Evolutionary conservation across 768 basidiomycete species (phyloP).

Genomic region (Trametes punicea): DNA sequence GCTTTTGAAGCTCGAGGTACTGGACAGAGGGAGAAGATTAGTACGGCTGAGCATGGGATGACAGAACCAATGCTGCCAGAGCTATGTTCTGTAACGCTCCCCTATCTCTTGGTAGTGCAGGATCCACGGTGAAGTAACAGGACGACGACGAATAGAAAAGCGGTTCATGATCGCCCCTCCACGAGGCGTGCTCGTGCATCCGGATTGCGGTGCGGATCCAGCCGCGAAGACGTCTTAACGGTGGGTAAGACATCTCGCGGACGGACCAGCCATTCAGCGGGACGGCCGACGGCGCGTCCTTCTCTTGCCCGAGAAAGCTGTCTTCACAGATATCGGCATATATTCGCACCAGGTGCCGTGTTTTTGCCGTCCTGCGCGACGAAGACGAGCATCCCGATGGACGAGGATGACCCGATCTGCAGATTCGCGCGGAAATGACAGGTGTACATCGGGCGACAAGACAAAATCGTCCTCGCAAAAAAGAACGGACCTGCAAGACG

Average conservation of each 20-base stretch:
- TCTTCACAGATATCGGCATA: not conserved
- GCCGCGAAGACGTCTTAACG: not conserved
- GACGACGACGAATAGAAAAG: no score
- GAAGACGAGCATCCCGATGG: not conserved
- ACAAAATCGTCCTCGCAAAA: not conserved
- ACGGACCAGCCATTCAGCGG: no score
- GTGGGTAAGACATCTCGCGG: not conserved
- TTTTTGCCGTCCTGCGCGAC: no score
- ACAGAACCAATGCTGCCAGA: not conserved
- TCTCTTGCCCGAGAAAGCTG: not conserved
- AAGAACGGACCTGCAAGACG: not conserved
- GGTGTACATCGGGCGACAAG: not conserved
- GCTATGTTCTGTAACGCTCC: no score
- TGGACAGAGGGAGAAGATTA: constrained; percentile 29
- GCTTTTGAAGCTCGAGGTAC: constrained; percentile 76
- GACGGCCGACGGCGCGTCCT: not conserved
- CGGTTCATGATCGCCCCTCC: no score
- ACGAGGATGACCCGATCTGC: not conserved
- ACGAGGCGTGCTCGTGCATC: no score
- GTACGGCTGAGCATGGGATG: not conserved
- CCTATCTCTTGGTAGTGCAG: no score
- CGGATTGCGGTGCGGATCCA: no score
- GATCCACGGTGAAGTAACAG: no score
- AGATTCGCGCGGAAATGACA: not conserved
- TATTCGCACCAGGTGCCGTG: no score